Evolutionary conservation across 495 filamentous ascomycete species (phyloP).

Genomic region (Penicillium cosmopolitanum): DNA sequence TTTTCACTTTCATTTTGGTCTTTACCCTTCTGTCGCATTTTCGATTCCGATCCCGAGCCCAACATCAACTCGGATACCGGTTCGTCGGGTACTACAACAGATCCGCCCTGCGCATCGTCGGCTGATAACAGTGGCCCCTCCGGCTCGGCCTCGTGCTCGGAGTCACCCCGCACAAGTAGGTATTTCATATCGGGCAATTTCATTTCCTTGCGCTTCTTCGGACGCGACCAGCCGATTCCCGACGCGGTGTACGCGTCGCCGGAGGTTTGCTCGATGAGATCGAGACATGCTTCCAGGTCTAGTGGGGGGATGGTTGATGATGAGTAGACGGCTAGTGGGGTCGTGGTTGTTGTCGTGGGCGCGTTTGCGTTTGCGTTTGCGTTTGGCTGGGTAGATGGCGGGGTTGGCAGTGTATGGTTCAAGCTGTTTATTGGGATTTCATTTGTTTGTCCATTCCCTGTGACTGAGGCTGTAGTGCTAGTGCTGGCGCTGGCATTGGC

Average conservation of each 20-base stretch:
- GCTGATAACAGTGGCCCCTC: no score
- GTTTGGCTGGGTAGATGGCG: no score
- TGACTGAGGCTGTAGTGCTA: no score
- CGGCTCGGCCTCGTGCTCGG: not conserved
- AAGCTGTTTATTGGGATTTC: no score
- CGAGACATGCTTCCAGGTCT: constrained; percentile 69
- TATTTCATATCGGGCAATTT: constrained; percentile 69
- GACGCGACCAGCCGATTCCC: constrained; percentile 67
- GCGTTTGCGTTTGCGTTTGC: no score
- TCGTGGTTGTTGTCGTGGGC: not conserved
- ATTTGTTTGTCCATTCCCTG: no score
- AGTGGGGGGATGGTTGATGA: constrained; percentile 47
- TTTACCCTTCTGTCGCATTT: not conserved
- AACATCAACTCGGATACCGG: constrained; percentile 8
- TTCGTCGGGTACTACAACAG: not conserved
- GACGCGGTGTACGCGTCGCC: constrained; percentile 66
- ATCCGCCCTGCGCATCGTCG: no score
- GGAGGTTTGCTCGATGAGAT: constrained; percentile 73
- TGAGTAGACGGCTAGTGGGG: constrained; percentile 42
- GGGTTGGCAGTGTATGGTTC: no score
- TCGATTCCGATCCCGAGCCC: not conserved
- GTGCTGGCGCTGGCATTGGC: no score
- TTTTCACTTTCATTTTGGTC: not conserved
- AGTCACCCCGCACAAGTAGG: constrained; percentile 55
- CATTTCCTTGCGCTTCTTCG: constrained; percentile 77